Base-by-base conservation (phyloP, 2,329 filamentous ascomycete species). In the Ophiostoma ips region DNA sequence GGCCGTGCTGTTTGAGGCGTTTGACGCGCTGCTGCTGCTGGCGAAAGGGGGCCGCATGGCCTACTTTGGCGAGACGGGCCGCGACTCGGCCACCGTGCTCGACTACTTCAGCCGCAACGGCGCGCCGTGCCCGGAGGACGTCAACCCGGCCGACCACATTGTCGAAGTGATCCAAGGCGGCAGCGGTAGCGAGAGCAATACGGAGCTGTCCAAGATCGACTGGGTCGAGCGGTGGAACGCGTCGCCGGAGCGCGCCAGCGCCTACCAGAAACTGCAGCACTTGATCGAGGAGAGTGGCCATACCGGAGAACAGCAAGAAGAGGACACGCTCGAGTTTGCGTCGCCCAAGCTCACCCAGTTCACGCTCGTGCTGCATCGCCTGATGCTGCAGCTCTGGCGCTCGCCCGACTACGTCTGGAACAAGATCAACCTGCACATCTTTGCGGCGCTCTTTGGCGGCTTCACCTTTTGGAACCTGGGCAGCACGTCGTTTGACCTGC, bases 1-100 rank as follows among this genome's bases (percentile, higher is more conserved):
- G 13, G 88, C 88, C 37, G 88, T 94, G 76, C 74, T 96, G 49
- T 95, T 95, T 71, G 86, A 95, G 63, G 83, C 87, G 52, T 95
- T 92, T 62, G 85, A 92, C 60, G 77, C 84, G 51, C 75, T 92
- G 8, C 71, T 90, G 28, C 86, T 90, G 69, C 69, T 92, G n/a
- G 80, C 81, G 33, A 81, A 76, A 61, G 85, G 85, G 51, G 86
- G 86, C 49, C 76, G 72, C 60, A 87, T 84, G 1, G 83, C 89
- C 40, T 92, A 90, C 69, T 90, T 87, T 60, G 86, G 84, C 50
- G 80, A 54, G 11, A 53, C 90, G 52, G 86, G 86, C 55, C 66
- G 83, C 56, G 80, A 84, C 64, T 84, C 83, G 1, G 69, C 75
- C 51, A 76, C 70, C 2, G 68, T 92, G 61, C 83, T 78, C 2